These are phyloP conservation scores for Teratosphaeriaceae sp. DNA, from an alignment of 2,329 filamentous ascomycete species.

Conservation along the genomic window DNA sequence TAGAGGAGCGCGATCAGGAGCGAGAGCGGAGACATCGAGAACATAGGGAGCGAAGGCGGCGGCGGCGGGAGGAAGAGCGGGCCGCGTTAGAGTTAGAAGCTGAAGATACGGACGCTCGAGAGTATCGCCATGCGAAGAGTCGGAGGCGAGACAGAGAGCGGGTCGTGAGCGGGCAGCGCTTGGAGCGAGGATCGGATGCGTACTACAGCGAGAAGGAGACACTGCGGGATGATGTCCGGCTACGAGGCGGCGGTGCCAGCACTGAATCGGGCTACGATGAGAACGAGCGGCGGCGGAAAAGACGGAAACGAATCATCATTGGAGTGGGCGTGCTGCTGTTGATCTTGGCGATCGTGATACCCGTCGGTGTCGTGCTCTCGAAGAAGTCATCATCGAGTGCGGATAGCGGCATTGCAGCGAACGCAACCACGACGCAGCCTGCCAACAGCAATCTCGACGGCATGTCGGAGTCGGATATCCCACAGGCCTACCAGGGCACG, in stretches of 20 bases:
- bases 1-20: constrained; percentile 29
- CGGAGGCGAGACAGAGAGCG: constrained; percentile 30
- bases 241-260: constrained; percentile 32
- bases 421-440: constrained; percentile 26
- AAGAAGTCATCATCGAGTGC: constrained; percentile 30
- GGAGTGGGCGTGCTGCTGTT: constrained; percentile 34
- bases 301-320: constrained; percentile 49
- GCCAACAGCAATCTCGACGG: constrained; percentile 40
- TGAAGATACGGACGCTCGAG: constrained; percentile 21
- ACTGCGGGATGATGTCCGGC: constrained; percentile 33
- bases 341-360: constrained; percentile 41
- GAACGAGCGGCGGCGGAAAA: constrained; percentile 35
- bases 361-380: constrained; percentile 40
- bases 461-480: constrained; percentile 38
- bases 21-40: constrained; percentile 23
- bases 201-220: constrained; percentile 35
- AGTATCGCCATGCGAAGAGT: constrained; percentile 18
- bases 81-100: constrained; percentile 21
- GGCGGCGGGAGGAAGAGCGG: constrained; percentile 37
- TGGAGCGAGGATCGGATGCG: constrained; percentile 35
- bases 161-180: constrained; percentile 41
- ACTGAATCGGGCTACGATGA: constrained; percentile 33
- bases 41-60: constrained; percentile 32
- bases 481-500: constrained; percentile 59
- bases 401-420: constrained; percentile 16